phyloP scores from a whole-genome alignment of 2,329 filamentous ascomycete genomes.

The Tolypocladium sp. region DNA sequence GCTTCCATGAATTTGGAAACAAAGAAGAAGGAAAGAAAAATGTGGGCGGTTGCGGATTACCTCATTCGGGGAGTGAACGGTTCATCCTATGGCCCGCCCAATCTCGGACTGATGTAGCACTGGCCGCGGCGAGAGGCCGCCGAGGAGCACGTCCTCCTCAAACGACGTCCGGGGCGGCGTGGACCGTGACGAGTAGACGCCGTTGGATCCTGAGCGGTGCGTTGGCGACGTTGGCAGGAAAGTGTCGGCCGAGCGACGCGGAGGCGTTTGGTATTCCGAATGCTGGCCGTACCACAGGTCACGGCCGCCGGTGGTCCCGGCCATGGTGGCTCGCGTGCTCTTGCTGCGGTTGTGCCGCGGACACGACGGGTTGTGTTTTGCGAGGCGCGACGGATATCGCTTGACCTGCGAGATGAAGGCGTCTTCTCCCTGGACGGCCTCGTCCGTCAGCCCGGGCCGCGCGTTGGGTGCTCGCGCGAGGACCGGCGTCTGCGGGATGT shows the following conservation, averaged over 20 bases:
- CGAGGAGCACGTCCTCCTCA: conserved; percentile 34
- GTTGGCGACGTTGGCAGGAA: conserved; percentile 3
- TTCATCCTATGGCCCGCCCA: conserved; percentile 46
- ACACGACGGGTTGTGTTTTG: conserved; percentile 34
- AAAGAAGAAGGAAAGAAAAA: neutral
- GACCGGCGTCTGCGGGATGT: conserved; percentile 39
- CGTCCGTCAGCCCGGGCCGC: conserved; percentile 53
- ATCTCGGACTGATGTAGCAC: conserved; percentile 37
- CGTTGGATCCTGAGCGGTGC: neutral
- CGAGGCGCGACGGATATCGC: conserved; percentile 43
- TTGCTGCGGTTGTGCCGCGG: conserved; percentile 29
- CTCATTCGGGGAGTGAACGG: neutral
- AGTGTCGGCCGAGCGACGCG: conserved; percentile 23
- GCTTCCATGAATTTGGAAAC: neutral
- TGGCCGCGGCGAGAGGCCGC: conserved; percentile 40
- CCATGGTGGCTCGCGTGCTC: conserved; percentile 37
- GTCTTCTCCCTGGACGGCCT: conserved; percentile 49
- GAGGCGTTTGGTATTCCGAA: conserved; percentile 19
- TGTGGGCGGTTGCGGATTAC: neutral
- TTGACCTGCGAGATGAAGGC: conserved; percentile 46
- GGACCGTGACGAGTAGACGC: conserved; percentile 29
- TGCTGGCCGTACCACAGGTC: conserved; percentile 29
- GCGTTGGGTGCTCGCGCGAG: conserved; percentile 53
- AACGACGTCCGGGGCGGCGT: conserved; percentile 34
- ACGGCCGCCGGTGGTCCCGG: conserved; percentile 25